Base-by-base conservation (phyloP, 345 rosid species). In the Clausena lansium region DNA sequence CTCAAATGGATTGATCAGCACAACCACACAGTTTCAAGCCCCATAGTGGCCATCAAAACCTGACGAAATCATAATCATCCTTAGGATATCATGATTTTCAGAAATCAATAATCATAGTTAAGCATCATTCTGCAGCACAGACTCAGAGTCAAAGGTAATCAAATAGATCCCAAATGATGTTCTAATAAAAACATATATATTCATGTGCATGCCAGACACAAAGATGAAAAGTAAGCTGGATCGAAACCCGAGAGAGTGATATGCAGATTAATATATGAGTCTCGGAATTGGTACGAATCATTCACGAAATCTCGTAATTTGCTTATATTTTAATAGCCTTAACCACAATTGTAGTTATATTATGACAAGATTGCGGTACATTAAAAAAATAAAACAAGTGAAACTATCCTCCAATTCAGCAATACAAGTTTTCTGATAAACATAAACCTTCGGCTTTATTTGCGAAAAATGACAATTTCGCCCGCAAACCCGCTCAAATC, bases 1-100 rank as follows among this genome's bases (percentile, higher is more conserved):
- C 85, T 87, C 25, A 78, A 72, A 70, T 89, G 92, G 92, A 27
- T 66, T 35, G 89, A 87, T 80, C 84, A 87, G 24, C 64, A 75
- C 70, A 72, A 73, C 19, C 89, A 71, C 60, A 67, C 47, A 0
- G 89, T 80, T 9, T 83, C 86, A 22, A 87, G 90, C 76, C 87
- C 90, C 35, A 0, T 84, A 10, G 88, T 85, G 14, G 89, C 73
- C 50, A 62, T 84, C 27, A 80, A 74, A 24, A 7, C 55, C 64
- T 82, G 58, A 74, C 78, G 9, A 41, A 28, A 39, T 38, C 36
- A 59, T 47, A 73, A 6, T n/a, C 20, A 36, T 11, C 59, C 33
- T 35, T 32, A 35, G 14, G 17, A n/a, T 57, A 35, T 58, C 54
- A 72, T 36, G 35, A 73, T 58, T 73, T 20, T 24, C 6, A 11